phyloP scores from a whole-genome alignment of 1,284 basidiomycete species.

The Anthracocystis panici-leucophaei region DNA sequence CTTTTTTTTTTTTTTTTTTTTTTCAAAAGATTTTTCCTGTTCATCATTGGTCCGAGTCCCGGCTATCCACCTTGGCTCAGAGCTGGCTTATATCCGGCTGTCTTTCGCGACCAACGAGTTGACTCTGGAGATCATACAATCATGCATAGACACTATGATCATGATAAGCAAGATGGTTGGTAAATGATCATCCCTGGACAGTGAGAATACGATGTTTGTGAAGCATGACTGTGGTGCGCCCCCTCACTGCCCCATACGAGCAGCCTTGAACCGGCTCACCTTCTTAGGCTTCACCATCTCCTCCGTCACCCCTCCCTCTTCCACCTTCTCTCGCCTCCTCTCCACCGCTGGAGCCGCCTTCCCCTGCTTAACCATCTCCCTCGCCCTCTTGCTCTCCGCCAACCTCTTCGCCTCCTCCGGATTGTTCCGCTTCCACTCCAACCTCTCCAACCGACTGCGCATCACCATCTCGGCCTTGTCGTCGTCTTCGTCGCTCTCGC shows the following conservation, averaged over 20 bases:
- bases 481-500: conserved; percentile 60
- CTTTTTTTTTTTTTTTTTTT: too few relatives aligned
- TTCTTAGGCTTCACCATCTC: conserved; percentile 30
- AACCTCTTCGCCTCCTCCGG: conserved; percentile 31
- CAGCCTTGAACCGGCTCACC: conserved; percentile 48
- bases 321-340: neutral
- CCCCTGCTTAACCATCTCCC: conserved; percentile 18
- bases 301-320: neutral
- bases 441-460: conserved; percentile 50
- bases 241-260: conserved; percentile 35
- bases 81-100: neutral
- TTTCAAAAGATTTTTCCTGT: conserved; percentile 7
- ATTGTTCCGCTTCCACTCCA: conserved; percentile 37
- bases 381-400: conserved; percentile 21
- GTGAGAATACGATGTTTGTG: too few relatives aligned
- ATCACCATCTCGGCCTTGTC: conserved; percentile 54
- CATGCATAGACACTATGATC: neutral
- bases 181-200: neutral
- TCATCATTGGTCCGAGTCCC: conserved; percentile 23
- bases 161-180: too few relatives aligned
- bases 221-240: too few relatives aligned
- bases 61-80: conserved; percentile 22
- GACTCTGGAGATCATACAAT: neutral
- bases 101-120: neutral
- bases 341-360: conserved; percentile 20